phyloP scores from a whole-genome alignment of 306 rosid species.

The Sesbania bispinosa region DNA sequence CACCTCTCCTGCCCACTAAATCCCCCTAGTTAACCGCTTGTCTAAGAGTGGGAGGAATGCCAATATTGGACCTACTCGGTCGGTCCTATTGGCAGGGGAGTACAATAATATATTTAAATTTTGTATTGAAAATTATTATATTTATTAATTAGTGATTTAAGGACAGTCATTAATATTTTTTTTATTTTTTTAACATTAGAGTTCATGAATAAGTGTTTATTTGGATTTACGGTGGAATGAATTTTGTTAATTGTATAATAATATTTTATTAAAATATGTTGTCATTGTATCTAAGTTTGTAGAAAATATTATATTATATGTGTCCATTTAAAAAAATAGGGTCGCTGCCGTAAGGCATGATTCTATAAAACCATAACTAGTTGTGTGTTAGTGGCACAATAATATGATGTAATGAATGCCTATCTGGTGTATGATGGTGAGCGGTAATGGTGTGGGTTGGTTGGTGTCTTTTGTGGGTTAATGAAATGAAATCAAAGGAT shows the following conservation, averaged over 20 bases:
- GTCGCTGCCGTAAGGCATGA: slow-evolving; percentile 1
- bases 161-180: too few species aligned
- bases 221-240: background rate
- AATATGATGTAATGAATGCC: background rate
- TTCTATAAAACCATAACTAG: slow-evolving; percentile 9
- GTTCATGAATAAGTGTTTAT: background rate
- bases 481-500: slow-evolving; percentile 26
- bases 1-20: too few species aligned
- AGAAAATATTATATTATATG: background rate
- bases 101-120: too few species aligned
- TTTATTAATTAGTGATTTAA: too few species aligned
- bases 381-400: slow-evolving; percentile 29
- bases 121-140: too few species aligned
- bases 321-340: background rate
- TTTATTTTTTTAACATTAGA: background rate
- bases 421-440: slow-evolving; percentile 32
- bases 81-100: too few species aligned
- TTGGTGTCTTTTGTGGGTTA: slow-evolving; percentile 44
- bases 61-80: too few species aligned
- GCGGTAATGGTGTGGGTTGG: slow-evolving; percentile 5
- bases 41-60: too few species aligned
- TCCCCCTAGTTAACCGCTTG: too few species aligned
- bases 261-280: background rate
- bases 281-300: background rate
- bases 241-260: too few species aligned